Conservation (phyloP, 805 yeast species). For the Metschnikowia proteae region DNA sequence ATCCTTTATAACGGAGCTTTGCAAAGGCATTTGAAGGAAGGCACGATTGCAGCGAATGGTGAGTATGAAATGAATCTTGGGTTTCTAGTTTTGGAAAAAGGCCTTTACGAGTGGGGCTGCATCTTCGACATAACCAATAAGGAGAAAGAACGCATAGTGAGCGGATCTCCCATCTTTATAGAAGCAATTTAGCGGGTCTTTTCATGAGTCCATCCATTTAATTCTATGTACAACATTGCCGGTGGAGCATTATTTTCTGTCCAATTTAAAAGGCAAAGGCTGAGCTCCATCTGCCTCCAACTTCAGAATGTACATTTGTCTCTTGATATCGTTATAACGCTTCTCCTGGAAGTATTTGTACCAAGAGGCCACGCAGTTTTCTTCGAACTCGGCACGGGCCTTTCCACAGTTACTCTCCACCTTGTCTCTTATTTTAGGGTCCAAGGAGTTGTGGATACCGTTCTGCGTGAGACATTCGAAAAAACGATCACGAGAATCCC, state of each 20-base stretch:
- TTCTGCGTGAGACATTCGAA: constrained; percentile 71
- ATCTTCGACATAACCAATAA: constrained; percentile 27
- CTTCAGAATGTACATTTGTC: constrained; percentile 62
- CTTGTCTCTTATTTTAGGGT: constrained; percentile 41
- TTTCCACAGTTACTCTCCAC: constrained; percentile 56
- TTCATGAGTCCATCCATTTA: not conserved
- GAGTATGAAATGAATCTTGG: constrained; percentile 45
- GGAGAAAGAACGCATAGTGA: constrained; percentile 18
- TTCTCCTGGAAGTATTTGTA: constrained; percentile 86
- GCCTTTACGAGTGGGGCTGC: constrained; percentile 77
- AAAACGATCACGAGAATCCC: constrained; percentile 83
- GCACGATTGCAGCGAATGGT: constrained; percentile 41
- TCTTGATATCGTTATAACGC: constrained; percentile 70
- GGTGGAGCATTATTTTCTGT: constrained; percentile 16
- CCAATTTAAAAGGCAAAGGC: constrained; percentile 28
- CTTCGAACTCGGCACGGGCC: constrained; percentile 56
- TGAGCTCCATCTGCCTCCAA: constrained; percentile 61
- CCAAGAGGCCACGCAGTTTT: constrained; percentile 86
- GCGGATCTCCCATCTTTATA: constrained; percentile 34
- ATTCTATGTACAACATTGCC: constrained; percentile 8
- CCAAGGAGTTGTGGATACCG: constrained; percentile 66
- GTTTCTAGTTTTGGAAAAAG: constrained; percentile 65
- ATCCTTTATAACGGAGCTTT: constrained; percentile 70
- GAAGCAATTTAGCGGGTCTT: constrained; percentile 18
- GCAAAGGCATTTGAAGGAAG: constrained; percentile 48